Conservation (phyloP, 2,329 filamentous ascomycete genomes). For the Aspergillus ustus region DNA sequence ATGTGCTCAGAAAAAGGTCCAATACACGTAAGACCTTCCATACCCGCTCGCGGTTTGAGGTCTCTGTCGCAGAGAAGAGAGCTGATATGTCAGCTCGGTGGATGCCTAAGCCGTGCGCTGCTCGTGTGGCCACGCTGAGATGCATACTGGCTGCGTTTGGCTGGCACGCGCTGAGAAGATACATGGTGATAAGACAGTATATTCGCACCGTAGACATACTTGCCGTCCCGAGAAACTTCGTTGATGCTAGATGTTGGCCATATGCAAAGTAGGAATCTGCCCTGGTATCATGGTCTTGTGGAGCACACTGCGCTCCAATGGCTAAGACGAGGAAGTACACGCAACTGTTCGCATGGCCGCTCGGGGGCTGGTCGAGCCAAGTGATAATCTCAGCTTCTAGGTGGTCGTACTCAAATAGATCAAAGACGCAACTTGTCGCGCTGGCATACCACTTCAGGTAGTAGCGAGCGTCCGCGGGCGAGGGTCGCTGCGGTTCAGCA, state of each 20-base stretch:
- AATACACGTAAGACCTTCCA: conserved; percentile 24
- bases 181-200: background rate
- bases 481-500: too few species aligned
- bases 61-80: background rate
- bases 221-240: background rate
- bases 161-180: background rate
- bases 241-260: background rate
- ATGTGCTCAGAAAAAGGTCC: conserved; percentile 24
- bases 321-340: background rate
- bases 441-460: too few species aligned
- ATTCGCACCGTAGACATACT: background rate
- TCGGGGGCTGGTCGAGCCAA: background rate
- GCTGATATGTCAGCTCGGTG: background rate
- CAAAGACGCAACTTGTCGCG: too few species aligned
- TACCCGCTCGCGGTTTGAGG: conserved; percentile 29
- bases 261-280: background rate
- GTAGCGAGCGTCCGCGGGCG: too few species aligned
- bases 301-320: background rate
- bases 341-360: background rate
- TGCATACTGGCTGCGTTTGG: background rate
- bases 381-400: background rate
- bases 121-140: background rate
- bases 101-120: conserved; percentile 21
- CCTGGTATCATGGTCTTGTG: background rate
- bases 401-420: too few species aligned